These are phyloP conservation scores for Rubus idaeus DNA, from an alignment of 306 rosid species.

Conservation along the genomic window DNA sequence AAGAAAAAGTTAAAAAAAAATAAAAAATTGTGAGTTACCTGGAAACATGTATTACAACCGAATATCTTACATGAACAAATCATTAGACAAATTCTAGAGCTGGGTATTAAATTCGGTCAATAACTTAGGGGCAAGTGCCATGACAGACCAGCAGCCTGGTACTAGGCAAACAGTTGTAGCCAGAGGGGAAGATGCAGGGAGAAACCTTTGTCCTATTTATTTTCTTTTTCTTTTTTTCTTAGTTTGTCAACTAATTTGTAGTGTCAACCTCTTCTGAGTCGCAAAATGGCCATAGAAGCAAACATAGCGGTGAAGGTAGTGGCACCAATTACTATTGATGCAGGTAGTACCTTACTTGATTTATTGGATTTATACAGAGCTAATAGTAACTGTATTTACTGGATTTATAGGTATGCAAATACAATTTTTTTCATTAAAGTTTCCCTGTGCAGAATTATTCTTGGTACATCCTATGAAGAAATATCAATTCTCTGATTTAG, in stretches of 20 bases:
- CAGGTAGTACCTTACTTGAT: not conserved
- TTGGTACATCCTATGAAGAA: not conserved
- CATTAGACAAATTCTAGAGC: not conserved
- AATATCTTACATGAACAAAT: not conserved
- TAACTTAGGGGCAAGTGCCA: not conserved
- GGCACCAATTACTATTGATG: slow-evolving; percentile 4
- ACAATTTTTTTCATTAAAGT: not conserved
- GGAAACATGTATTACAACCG: not conserved
- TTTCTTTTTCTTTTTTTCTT: too few relatives aligned
- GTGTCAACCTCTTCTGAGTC: too few relatives aligned
- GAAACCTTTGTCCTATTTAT: too few relatives aligned
- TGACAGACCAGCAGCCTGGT: not conserved
- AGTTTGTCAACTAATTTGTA: too few relatives aligned
- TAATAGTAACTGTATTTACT: not conserved
- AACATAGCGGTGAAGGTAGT: not conserved
- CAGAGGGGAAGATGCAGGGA: too few relatives aligned
- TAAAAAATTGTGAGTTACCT: not conserved
- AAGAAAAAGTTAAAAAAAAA: not conserved
- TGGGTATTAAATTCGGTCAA: not conserved
- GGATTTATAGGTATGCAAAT: not conserved
- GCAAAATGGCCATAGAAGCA: too few relatives aligned
- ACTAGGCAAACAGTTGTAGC: too few relatives aligned
- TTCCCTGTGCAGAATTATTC: not conserved
- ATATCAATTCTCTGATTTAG: slow-evolving; percentile 1
- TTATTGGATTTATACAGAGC: not conserved